These are phyloP conservation scores for Selenicereus undatus DNA, from an alignment of 148 eudicot genomes.

Conservation along the genomic window DNA sequence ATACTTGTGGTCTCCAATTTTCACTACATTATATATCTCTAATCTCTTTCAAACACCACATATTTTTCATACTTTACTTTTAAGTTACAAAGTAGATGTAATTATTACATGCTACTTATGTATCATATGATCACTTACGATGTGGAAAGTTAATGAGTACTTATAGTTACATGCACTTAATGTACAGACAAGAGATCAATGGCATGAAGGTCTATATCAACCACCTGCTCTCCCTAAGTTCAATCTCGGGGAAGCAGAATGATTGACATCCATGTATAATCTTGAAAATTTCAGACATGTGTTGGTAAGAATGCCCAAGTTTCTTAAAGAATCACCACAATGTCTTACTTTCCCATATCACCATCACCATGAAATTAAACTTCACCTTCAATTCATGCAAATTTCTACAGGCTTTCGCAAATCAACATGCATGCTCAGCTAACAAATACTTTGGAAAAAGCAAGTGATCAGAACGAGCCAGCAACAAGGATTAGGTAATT, in stretches of 20 bases:
- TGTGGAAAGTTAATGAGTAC: too few species aligned
- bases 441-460: not conserved
- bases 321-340: not conserved
- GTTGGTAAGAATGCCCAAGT: not conserved
- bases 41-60: not conserved
- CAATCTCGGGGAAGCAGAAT: too few species aligned
- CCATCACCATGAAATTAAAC: not conserved
- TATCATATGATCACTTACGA: not conserved
- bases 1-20: not conserved
- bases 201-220: too few species aligned
- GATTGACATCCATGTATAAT: not conserved
- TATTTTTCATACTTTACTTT: not conserved
- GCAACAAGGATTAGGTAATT: not conserved
- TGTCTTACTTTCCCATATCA: not conserved
- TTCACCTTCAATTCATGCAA: not conserved
- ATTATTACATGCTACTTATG: not conserved
- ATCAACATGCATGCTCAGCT: not conserved
- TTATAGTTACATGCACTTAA: too few species aligned
- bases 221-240: too few species aligned
- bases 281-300: not conserved
- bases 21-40: not conserved
- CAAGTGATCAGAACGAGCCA: not conserved
- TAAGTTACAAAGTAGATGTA: too few species aligned
- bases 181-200: too few species aligned
- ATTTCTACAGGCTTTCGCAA: not conserved